Percentiles rank a stretch among this genome's conserved stretches.
Conservation (phyloP, 2,329 filamentous ascomycete species). For the Pseudocercospora cruenta region DNA sequence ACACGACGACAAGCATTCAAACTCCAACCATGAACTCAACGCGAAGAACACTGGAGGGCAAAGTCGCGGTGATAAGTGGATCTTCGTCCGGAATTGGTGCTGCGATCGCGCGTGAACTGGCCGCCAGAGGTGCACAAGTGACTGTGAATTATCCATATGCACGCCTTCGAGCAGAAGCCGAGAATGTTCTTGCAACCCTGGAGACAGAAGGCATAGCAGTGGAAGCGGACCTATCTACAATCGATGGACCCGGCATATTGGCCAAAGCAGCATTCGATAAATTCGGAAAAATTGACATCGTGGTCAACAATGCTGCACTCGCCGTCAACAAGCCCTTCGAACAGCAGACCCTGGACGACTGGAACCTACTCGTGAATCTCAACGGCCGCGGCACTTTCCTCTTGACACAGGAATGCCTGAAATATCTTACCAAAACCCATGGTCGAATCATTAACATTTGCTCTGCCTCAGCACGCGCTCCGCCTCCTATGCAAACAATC, state of each 20-base stretch:
- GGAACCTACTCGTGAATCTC: conserved; percentile 56
- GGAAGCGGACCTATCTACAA: conserved; percentile 10
- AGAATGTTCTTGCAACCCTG: neutral
- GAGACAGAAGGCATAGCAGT: neutral
- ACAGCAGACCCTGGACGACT: conserved; percentile 54
- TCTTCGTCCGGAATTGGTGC: conserved; percentile 54
- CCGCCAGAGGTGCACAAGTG: conserved; percentile 48
- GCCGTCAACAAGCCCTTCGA: conserved; percentile 31
- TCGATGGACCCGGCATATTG: conserved; percentile 2
- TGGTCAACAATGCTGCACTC: conserved; percentile 46
- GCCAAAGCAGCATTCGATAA: conserved; percentile 1
- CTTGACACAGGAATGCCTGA: conserved; percentile 50
- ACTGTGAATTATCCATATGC: conserved; percentile 1
- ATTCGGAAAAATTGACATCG: conserved; percentile 42
- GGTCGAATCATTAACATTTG: conserved; percentile 62
- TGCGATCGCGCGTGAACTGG: conserved; percentile 51
- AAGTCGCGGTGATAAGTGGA: conserved; percentile 50
- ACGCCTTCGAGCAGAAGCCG: neutral
- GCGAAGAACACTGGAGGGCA: neutral
- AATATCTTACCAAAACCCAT: conserved; percentile 44
- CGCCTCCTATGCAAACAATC: conserved; percentile 50
- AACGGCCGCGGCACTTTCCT: conserved; percentile 61
- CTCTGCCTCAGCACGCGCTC: conserved; percentile 55
- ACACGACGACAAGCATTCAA: neutral
- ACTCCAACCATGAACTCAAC: neutral